Conservation (phyloP, 2,329 filamentous ascomycete genomes). For the Colletotrichum limetticola region DNA sequence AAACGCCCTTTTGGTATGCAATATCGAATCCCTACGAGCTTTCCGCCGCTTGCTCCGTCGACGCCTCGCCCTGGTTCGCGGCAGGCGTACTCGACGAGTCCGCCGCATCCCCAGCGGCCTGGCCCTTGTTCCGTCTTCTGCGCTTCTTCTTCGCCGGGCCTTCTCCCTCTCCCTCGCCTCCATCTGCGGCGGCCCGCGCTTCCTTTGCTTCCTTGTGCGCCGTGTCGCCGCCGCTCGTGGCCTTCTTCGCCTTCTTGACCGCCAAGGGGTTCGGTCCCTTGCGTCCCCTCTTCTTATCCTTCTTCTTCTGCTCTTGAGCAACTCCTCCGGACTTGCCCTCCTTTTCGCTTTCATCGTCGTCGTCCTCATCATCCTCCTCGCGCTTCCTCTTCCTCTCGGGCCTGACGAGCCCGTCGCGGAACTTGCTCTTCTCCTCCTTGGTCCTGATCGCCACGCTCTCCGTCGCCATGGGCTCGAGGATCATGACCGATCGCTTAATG, state of each 20-base stretch:
- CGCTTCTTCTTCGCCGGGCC: conserved; percentile 48
- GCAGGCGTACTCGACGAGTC: conserved; percentile 41
- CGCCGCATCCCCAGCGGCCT: conserved; percentile 40
- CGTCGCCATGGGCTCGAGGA: conserved; percentile 76
- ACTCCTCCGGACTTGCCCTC: conserved; percentile 35
- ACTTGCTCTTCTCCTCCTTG: conserved; percentile 79
- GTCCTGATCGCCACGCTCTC: conserved; percentile 72
- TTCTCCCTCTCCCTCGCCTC: conserved; percentile 32
- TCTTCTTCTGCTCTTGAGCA: conserved; percentile 57
- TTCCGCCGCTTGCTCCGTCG: conserved; percentile 32
- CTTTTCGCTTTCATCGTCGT: conserved; percentile 42
- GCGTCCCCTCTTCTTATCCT: conserved; percentile 68
- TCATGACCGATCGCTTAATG: conserved; percentile 81
- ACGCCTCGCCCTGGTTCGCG: conserved; percentile 33
- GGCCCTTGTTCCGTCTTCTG: conserved; percentile 48
- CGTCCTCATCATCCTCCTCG: conserved; percentile 52
- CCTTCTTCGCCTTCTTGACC: conserved; percentile 76
- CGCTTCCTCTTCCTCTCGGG: conserved; percentile 63
- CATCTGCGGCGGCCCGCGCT: conserved; percentile 36
- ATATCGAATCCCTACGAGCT: conserved; percentile 8
- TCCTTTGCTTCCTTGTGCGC: conserved; percentile 39
- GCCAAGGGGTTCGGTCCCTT: conserved; percentile 79
- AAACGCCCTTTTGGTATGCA: conserved; percentile 27
- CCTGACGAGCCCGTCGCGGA: conserved; percentile 74
- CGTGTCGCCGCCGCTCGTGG: conserved; percentile 31